These are phyloP conservation scores for Neocucurbitaria cava DNA, from an alignment of 2,329 filamentous ascomycete species.

Conservation along the genomic window DNA sequence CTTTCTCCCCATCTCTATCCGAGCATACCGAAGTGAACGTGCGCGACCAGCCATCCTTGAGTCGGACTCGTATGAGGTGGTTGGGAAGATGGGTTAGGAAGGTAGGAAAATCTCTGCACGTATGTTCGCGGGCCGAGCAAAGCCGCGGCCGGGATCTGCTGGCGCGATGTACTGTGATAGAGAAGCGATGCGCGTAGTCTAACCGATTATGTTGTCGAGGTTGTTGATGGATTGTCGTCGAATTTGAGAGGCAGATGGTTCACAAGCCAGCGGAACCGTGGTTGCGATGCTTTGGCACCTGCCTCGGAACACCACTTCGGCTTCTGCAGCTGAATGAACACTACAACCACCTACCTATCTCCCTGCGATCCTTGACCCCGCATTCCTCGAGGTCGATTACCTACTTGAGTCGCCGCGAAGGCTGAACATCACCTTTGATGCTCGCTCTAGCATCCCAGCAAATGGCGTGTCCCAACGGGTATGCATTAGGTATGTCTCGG, in stretches of 20 bases:
- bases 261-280: not conserved
- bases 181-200: not conserved
- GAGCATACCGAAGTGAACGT: constrained; percentile 22
- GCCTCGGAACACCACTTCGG: not conserved
- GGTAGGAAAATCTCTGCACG: constrained; percentile 33
- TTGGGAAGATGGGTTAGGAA: constrained; percentile 20
- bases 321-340: not conserved
- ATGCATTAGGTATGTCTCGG: not conserved
- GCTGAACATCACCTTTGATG: not conserved
- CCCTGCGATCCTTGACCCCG: not conserved
- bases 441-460: not conserved
- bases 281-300: not conserved
- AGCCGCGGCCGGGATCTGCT: constrained; percentile 13
- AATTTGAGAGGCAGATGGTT: not conserved
- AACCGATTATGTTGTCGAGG: not conserved
- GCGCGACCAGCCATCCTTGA: constrained; percentile 20
- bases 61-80: constrained; percentile 15
- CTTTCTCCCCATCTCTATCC: constrained; percentile 13
- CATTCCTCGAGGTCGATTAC: not conserved
- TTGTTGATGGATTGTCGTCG: not conserved
- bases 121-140: constrained; percentile 27
- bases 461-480: not conserved
- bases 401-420: not conserved
- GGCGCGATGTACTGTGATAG: not conserved
- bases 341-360: not conserved